Percentiles rank a stretch among this genome's conserved stretches.
Evolutionary conservation across 2,329 filamentous ascomycete species (phyloP).

Genomic region (Fusarium annulatum): DNA sequence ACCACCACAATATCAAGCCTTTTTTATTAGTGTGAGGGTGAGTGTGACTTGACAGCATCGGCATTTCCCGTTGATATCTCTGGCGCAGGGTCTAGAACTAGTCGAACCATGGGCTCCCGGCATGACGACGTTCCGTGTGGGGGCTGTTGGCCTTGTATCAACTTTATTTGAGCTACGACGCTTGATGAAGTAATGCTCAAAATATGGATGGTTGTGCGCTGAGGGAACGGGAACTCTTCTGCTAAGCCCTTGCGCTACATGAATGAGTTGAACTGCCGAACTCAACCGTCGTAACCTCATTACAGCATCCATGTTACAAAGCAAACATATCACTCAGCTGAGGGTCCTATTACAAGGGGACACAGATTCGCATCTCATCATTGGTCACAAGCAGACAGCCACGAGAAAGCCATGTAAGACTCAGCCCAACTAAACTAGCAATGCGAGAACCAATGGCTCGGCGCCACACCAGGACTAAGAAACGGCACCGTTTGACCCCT

Average conservation of each 20-base stretch:
- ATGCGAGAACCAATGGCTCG: slow-evolving; percentile 32
- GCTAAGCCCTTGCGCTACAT: background rate
- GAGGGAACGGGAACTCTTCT: background rate
- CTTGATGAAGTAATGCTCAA: background rate
- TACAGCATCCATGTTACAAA: background rate
- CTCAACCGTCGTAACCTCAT: background rate
- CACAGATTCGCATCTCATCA: slow-evolving; percentile 1
- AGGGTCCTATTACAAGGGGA: slow-evolving; percentile 7
- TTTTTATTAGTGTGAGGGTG: slow-evolving; percentile 2
- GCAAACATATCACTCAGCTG: slow-evolving; percentile 22
- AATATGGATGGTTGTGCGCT: background rate
- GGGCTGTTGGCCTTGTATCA: slow-evolving; percentile 2
- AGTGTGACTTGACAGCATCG: slow-evolving; percentile 18
- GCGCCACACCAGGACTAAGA: slow-evolving; percentile 22
- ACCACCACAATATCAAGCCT: slow-evolving; percentile 27
- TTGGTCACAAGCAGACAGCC: slow-evolving; percentile 25
- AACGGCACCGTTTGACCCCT: slow-evolving; percentile 24
- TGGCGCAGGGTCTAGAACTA: slow-evolving; percentile 12
- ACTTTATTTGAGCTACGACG: slow-evolving; percentile 1
- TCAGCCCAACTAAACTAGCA: slow-evolving; percentile 35
- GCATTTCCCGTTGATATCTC: slow-evolving; percentile 24
- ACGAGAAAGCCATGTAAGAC: slow-evolving; percentile 40
- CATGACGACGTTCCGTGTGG: slow-evolving; percentile 25
- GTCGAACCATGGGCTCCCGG: slow-evolving; percentile 8
- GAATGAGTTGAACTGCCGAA: background rate